These are phyloP conservation scores for Schizopora paradoxa DNA, from an alignment of 1,284 basidiomycete genomes.

Conservation along the genomic window DNA sequence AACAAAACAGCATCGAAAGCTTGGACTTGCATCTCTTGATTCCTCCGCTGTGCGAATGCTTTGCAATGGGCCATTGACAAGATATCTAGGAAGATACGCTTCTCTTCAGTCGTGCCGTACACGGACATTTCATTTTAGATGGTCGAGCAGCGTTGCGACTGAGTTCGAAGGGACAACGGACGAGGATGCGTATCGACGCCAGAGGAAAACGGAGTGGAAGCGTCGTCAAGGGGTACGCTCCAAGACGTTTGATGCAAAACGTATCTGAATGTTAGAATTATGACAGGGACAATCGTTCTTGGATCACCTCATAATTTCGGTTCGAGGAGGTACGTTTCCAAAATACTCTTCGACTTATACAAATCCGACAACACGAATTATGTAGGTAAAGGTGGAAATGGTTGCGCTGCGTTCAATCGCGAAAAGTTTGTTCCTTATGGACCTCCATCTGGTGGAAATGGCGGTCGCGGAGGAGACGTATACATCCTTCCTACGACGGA, in stretches of 20 bases:
- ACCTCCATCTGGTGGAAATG: conserved; percentile 86
- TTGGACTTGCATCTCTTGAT: too few species aligned
- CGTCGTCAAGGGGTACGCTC: conserved; percentile 59
- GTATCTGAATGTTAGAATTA: conserved; percentile 9
- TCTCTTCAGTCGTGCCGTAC: too few species aligned
- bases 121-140: too few species aligned
- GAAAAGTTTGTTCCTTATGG: conserved; percentile 76
- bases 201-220: conserved; percentile 67
- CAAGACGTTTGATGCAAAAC: conserved; percentile 1
- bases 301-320: conserved; percentile 72
- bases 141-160: too few species aligned
- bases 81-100: too few species aligned
- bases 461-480: conserved; percentile 83
- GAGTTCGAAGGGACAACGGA: too few species aligned
- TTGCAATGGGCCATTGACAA: too few species aligned
- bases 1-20: too few species aligned
- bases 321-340: conserved; percentile 62
- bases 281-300: conserved; percentile 72
- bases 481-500: conserved; percentile 74
- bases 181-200: conserved; percentile 10
- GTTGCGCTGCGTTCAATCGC: conserved; percentile 79
- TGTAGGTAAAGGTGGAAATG: conserved; percentile 76
- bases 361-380: conserved; percentile 20
- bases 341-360: conserved; percentile 15
- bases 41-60: too few species aligned